Evolutionary conservation across 148 eudicot genomes (phyloP).

Genomic region (Polygonum maritimum): DNA sequence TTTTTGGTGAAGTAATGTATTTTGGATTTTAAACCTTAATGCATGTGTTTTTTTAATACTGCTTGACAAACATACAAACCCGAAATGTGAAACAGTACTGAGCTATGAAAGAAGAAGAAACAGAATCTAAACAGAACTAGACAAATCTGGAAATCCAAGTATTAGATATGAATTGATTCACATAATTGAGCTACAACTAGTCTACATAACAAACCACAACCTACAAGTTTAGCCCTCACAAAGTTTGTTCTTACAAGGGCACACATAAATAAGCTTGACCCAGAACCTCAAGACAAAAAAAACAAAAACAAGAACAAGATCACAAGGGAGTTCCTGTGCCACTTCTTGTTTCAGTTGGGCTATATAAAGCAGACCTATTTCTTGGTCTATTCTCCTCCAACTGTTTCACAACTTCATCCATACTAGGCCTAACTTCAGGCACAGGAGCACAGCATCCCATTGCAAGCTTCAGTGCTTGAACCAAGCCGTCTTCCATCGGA

Average conservation of each 20-base stretch:
- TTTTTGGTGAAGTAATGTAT: too few species aligned
- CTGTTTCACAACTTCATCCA: slow-evolving; percentile 96
- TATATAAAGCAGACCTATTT: slow-evolving; percentile 87
- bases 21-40: too few species aligned
- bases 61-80: too few species aligned
- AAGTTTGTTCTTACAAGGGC: background rate
- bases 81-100: too few species aligned
- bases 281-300: background rate
- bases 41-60: too few species aligned
- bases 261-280: background rate
- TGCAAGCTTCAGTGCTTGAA: slow-evolving; percentile 88
- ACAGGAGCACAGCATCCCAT: slow-evolving; percentile 98
- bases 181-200: background rate
- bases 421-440: slow-evolving; percentile 69
- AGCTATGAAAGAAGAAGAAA: too few species aligned
- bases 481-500: slow-evolving; percentile 95
- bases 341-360: slow-evolving; percentile 90
- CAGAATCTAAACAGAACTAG: background rate
- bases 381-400: slow-evolving; percentile 90
- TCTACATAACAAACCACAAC: background rate
- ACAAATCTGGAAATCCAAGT: background rate
- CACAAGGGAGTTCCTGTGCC: slow-evolving; percentile 85
- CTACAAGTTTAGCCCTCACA: background rate
- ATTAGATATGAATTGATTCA: background rate
- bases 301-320: background rate